A percentile compares a stretch with the other conserved stretches of the same genome.
phyloP scores from a whole-genome alignment of 176 grass and related monocot genomes.

The Stipa capillata region DNA sequence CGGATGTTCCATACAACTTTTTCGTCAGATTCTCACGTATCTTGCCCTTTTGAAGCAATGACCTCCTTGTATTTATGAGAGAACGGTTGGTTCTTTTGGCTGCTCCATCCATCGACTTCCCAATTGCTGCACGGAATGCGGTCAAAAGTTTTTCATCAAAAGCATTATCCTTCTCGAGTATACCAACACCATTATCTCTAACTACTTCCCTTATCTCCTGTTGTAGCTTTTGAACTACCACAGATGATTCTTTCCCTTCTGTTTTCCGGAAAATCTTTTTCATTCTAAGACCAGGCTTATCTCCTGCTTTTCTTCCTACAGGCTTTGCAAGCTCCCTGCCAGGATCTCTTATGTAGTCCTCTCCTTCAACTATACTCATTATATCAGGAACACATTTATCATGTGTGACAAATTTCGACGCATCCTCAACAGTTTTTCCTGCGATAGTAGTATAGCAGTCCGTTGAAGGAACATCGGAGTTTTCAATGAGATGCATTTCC shows the following conservation, averaged over 20 bases:
- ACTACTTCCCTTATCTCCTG: constrained; percentile 71
- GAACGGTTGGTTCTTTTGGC: constrained; percentile 35
- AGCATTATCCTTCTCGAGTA: constrained; percentile 40
- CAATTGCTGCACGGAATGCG: constrained; percentile 75
- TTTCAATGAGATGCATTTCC: constrained; percentile 11
- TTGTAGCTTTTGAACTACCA: constrained; percentile 67
- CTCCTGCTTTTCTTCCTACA: constrained; percentile 51
- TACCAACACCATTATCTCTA: constrained; percentile 35
- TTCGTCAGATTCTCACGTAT: constrained; percentile 88
- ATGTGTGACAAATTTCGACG: constrained; percentile 17
- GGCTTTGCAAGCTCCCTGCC: constrained; percentile 40
- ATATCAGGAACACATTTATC: constrained; percentile 58
- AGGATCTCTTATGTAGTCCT: constrained; percentile 37
- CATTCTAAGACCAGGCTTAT: constrained; percentile 59
- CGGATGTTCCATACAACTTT: constrained; percentile 77
- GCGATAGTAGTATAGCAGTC: constrained; percentile 12
- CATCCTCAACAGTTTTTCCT: constrained; percentile 23
- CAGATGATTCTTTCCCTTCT: constrained; percentile 60
- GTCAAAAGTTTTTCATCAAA: constrained; percentile 82
- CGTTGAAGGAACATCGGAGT: constrained; percentile 9
- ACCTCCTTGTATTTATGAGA: constrained; percentile 45
- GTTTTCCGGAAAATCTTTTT: constrained; percentile 83
- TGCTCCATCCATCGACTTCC: constrained; percentile 40
- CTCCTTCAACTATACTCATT: constrained; percentile 77
- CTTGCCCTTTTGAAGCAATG: constrained; percentile 73